Base-by-base conservation (phyloP, 495 filamentous ascomycete species). In the Beverwykella pulmonaria region DNA sequence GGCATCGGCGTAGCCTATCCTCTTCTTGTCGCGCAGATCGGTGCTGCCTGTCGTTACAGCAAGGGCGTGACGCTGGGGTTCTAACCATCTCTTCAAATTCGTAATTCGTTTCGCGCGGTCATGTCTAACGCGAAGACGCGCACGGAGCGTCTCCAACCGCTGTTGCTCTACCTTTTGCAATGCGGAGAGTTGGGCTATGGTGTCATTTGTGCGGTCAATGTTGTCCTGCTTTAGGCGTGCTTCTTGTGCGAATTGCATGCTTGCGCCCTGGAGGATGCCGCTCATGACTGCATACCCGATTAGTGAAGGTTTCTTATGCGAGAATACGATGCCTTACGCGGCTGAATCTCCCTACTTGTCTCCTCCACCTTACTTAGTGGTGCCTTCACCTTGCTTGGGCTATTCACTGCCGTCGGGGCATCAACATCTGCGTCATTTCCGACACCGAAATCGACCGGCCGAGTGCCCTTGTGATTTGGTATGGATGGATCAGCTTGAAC, bases 401-500 rank as follows among this genome's bases (percentile, higher is more conserved):
- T 77, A 30, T 75, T 68, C 15, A 66, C 64, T 67, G 56, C 70
- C 62, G 41, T 68, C 55, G 52, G 68, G 58, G 22, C 63, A 58
- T 59, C 67, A 65, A 49, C 59, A 73, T 82, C 81, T 68, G 81
- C 87, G 32, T 87, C 82, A n/a, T 85, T 86, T 32, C 92, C 92
- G 22, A 98, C 90, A 9, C 94, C 94, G 78, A 97, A 98, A 74
- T 97, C 94, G 23, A 88, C 82, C 15, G 94, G 92, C 59, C 89
- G 83, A 12, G 97, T 82, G 22, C 93, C 93, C 27, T 91, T 90
- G 41, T 90, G 86, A 72, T 98, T 98, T 0, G 92, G 83, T 71
- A 98, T 93, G 44, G 87, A 83, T 22, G 92, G 86, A 77, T 97
- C 92, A 0, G 93, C 94, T 44, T 92, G 90, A 34, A 98, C 92